Conservation (phyloP, 352 stramenopile genomes). For the Pythium guiyangense region DNA sequence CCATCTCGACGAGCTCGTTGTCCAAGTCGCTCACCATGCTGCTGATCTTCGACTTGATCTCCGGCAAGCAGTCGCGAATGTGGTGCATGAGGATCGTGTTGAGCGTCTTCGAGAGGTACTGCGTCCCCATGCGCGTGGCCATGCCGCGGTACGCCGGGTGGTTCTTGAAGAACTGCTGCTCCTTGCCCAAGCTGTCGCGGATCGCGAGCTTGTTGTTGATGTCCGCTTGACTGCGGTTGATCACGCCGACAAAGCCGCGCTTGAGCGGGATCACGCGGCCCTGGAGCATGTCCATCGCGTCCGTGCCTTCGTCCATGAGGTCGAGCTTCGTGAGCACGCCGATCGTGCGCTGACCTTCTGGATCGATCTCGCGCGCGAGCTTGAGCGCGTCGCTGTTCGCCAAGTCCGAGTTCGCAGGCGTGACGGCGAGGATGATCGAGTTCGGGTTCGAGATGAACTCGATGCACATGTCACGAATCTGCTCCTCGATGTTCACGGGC, state of each 20-base stretch:
- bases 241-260: slow-evolving; percentile 97
- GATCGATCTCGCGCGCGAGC: slow-evolving; percentile 92
- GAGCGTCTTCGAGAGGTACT: slow-evolving; percentile 94
- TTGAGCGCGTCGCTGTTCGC: slow-evolving; percentile 99
- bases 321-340: slow-evolving; percentile 99
- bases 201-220: slow-evolving; percentile 97
- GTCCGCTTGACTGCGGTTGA: slow-evolving; percentile 98
- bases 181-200: slow-evolving; percentile 92
- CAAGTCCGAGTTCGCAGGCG: slow-evolving; percentile 98
- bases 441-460: slow-evolving; percentile 99
- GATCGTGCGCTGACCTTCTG: slow-evolving; percentile 95
- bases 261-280: slow-evolving; percentile 97
- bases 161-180: slow-evolving; percentile 96
- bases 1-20: slow-evolving; percentile 94
- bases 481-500: slow-evolving; percentile 98
- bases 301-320: slow-evolving; percentile 99
- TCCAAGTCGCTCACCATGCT: slow-evolving; percentile 95
- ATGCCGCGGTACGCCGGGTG: slow-evolving; percentile 95
- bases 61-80: slow-evolving; percentile 97
- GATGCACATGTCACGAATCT: slow-evolving; percentile 99
- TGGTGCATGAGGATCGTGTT: slow-evolving; percentile 99
- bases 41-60: slow-evolving; percentile 97
- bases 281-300: slow-evolving; percentile 96
- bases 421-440: slow-evolving; percentile 99
- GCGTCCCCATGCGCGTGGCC: slow-evolving; percentile 93